Percentiles rank a stretch among this genome's conserved stretches.
Evolutionary conservation across 768 basidiomycete species (phyloP).

Genomic region (Mrakia frigida): DNA sequence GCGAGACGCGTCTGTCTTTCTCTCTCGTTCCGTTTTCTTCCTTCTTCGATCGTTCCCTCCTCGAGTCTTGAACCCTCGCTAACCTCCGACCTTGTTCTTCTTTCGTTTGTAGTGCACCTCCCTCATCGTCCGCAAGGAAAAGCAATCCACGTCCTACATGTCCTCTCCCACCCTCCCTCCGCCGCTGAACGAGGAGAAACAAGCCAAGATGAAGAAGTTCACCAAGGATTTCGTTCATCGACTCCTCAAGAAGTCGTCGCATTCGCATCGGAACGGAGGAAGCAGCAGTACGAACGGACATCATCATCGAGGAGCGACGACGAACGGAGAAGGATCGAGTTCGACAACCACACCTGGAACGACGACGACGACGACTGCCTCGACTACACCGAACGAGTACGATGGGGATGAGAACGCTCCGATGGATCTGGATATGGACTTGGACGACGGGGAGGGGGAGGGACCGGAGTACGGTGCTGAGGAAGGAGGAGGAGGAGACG

Average conservation of each 20-base stretch:
- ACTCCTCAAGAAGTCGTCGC: constrained; percentile 46
- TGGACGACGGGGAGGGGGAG: not conserved
- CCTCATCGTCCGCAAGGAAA: constrained; percentile 88
- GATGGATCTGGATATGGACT: constrained; percentile 10
- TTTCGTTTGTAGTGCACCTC: constrained; percentile 61
- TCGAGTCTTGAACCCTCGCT: too few relatives aligned
- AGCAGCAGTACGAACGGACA: not conserved
- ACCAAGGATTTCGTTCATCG: constrained; percentile 85
- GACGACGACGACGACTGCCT: not conserved
- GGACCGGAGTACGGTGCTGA: not conserved
- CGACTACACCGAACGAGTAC: not conserved
- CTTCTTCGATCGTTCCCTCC: too few relatives aligned
- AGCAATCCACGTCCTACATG: constrained; percentile 73
- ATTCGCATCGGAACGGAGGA: not conserved
- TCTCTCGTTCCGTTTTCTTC: too few relatives aligned
- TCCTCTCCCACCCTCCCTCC: constrained; percentile 62
- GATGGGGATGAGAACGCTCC: not conserved
- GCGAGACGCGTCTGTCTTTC: not conserved
- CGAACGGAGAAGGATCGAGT: not conserved
- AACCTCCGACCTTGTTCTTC: too few relatives aligned
- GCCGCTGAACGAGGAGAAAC: constrained; percentile 74
- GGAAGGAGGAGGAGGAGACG: not conserved
- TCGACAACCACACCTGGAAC: not conserved
- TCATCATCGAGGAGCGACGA: not conserved
- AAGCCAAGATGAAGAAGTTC: constrained; percentile 83